Evolutionary conservation across 1,284 basidiomycete species (phyloP).

Genomic region (Earliella scabrosa): DNA sequence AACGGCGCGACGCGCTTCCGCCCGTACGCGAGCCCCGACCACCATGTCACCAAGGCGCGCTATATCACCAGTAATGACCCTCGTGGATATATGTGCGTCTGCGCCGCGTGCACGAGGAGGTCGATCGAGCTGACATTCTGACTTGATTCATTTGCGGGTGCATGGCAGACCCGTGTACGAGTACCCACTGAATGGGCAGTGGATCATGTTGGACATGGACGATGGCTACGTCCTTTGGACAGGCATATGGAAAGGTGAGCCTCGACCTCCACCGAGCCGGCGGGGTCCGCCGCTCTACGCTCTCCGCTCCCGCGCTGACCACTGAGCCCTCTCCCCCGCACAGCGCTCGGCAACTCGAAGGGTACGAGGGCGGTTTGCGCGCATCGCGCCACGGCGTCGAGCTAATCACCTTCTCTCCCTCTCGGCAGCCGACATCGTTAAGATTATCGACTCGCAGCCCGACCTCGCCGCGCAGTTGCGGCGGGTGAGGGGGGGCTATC

Average conservation of each 20-base stretch:
- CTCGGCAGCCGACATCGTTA: constrained; percentile 79
- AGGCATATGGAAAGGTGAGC: constrained; percentile 84
- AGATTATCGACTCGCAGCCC: constrained; percentile 87
- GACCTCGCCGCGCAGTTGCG: constrained; percentile 81
- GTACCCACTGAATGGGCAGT: constrained; percentile 84
- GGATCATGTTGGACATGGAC: constrained; percentile 93
- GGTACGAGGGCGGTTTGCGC: constrained; percentile 47
- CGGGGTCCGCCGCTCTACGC: background rate
- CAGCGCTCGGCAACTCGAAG: constrained; percentile 85
- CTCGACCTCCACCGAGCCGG: background rate
- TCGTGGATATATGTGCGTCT: constrained; percentile 79
- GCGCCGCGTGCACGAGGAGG: no score
- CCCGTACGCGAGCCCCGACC: constrained; percentile 76
- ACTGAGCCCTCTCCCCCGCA: no score
- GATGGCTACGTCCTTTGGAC: constrained; percentile 89
- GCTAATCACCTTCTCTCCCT: no score
- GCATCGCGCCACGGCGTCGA: no score
- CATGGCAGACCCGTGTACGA: constrained; percentile 82
- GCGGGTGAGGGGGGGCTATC: constrained; percentile 82
- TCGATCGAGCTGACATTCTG: background rate
- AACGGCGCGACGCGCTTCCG: constrained; percentile 60
- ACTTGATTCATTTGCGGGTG: background rate
- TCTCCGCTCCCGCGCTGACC: no score
- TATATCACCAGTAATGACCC: constrained; percentile 89
- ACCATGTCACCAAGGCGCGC: constrained; percentile 82